Conservation (phyloP, 352 stramenopile genomes). For the Globisporangium echinulatum region DNA sequence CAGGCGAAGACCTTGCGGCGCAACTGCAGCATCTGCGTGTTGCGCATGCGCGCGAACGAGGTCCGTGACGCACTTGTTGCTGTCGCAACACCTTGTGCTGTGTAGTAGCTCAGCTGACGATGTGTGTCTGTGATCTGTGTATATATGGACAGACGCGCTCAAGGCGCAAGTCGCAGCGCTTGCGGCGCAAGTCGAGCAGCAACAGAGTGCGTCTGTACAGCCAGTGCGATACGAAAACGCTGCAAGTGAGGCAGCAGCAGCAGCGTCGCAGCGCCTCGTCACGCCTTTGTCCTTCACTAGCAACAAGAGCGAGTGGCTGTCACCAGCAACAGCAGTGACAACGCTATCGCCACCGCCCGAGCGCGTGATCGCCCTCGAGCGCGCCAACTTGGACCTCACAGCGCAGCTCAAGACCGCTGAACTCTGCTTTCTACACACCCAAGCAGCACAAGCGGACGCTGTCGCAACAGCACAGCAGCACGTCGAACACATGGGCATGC, state of each 20-base stretch:
- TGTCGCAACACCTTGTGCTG: background rate
- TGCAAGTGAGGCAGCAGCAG: background rate
- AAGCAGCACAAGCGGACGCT: constrained; percentile 31
- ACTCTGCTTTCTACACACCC: constrained; percentile 28
- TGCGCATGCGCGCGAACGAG: constrained; percentile 3
- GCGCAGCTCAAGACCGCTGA: constrained; percentile 33
- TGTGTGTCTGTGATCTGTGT: background rate
- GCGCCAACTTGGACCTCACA: constrained; percentile 23
- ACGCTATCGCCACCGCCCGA: too few species aligned
- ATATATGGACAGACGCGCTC: background rate
- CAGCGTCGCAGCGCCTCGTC: too few species aligned
- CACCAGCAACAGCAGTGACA: too few species aligned
- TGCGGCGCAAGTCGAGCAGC: background rate
- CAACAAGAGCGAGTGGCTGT: too few species aligned
- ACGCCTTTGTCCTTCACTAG: too few species aligned
- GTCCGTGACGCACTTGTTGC: background rate
- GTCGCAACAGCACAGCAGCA: constrained; percentile 14
- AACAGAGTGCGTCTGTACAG: background rate
- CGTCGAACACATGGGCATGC: constrained; percentile 32
- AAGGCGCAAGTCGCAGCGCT: background rate
- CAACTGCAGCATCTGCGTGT: constrained; percentile 14
- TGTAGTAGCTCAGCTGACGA: background rate
- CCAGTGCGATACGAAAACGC: background rate
- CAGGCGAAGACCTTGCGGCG: constrained; percentile 25
- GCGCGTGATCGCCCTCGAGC: constrained; percentile 1